phyloP scores from a whole-genome alignment of 1,139 yeast genomes.

The Arxiozyma bovina region DNA sequence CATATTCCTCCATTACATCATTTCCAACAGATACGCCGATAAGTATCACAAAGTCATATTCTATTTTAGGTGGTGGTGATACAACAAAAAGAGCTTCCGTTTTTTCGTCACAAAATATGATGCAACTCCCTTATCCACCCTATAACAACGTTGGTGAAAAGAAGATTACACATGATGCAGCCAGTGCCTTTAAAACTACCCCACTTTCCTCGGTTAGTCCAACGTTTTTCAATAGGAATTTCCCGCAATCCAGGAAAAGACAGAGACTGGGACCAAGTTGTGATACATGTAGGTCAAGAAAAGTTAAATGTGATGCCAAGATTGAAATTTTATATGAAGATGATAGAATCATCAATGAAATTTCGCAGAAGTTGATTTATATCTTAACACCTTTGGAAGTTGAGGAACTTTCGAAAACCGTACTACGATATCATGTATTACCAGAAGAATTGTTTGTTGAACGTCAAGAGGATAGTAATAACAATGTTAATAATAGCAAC shows the following conservation, averaged over 20 bases:
- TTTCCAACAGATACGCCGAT: not conserved
- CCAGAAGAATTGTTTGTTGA: conserved; percentile 4
- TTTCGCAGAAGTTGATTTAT: conserved; percentile 16
- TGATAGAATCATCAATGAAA: conserved; percentile 12
- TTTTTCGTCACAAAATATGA: not conserved
- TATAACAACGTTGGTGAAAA: not conserved
- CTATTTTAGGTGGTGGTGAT: not conserved
- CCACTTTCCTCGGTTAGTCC: not conserved
- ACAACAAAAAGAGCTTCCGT: not conserved
- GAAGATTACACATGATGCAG: not conserved
- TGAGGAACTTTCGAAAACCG: conserved; percentile 5
- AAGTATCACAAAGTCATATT: not conserved
- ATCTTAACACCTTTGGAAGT: conserved; percentile 14
- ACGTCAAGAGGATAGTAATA: not conserved
- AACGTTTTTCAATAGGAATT: not conserved
- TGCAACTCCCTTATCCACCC: not conserved
- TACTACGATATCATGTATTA: conserved; percentile 9
- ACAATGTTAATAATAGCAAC: not conserved
- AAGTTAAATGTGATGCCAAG: conserved; percentile 68
- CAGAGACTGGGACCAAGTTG: conserved; percentile 73
- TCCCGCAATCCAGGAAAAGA: conserved; percentile 30
- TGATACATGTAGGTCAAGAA: conserved; percentile 61
- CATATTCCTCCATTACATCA: not conserved
- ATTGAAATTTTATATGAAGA: conserved; percentile 33
- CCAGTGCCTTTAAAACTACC: not conserved